A percentile compares a stretch with the other conserved stretches of the same genome.
These are phyloP conservation scores for Carnegiea gigantea DNA, from an alignment of 179 eudicot genomes.

Conservation along the genomic window DNA sequence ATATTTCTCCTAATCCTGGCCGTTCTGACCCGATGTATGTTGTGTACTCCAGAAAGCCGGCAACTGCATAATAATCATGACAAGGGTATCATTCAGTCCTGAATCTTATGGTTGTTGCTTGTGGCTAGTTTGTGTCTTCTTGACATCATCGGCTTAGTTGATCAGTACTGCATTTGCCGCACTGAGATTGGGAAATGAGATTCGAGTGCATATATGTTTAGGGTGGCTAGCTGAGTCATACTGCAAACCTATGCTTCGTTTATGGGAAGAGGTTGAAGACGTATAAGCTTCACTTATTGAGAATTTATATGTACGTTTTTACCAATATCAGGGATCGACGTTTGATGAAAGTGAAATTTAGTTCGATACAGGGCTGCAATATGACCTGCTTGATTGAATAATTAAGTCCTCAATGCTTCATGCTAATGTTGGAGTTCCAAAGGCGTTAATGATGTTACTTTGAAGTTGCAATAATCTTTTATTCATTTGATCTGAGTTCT, in stretches of 20 bases:
- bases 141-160: constrained; percentile 8
- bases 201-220: not conserved
- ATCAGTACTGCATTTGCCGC: not conserved
- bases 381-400: too few relatives aligned
- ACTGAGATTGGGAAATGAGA: not conserved
- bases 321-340: too few relatives aligned
- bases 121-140: not conserved
- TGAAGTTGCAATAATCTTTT: too few relatives aligned
- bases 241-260: not conserved
- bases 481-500: too few relatives aligned
- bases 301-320: too few relatives aligned
- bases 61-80: constrained; percentile 32
- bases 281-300: not conserved
- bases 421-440: too few relatives aligned
- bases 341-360: too few relatives aligned
- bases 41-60: constrained; percentile 72
- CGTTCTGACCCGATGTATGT: constrained; percentile 94
- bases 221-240: not conserved
- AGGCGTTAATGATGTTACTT: too few relatives aligned
- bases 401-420: too few relatives aligned
- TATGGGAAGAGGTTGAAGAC: not conserved
- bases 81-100: not conserved
- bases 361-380: too few relatives aligned
- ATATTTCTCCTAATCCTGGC: constrained; percentile 94
- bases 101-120: not conserved